These are phyloP conservation scores for Saccharomyces hybrid DNA, from an alignment of 1,139 yeast genomes.

Conservation along the genomic window DNA sequence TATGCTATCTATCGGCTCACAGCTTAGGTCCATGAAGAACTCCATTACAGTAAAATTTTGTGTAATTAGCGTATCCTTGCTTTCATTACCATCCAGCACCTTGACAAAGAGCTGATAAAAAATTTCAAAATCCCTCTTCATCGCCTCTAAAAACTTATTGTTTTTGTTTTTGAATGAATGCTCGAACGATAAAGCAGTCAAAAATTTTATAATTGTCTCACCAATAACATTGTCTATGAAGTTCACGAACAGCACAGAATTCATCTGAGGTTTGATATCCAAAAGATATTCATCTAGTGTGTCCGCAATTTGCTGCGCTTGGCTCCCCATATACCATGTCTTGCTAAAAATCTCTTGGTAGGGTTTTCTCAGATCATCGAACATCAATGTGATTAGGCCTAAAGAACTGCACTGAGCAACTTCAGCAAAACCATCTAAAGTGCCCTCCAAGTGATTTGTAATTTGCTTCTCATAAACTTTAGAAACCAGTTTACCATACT, in stretches of 20 bases:
- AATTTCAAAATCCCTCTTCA: slow-evolving; percentile 59
- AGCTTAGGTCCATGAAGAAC: slow-evolving; percentile 59
- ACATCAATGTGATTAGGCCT: slow-evolving; percentile 57
- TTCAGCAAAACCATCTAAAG: slow-evolving; percentile 68
- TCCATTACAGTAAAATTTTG: slow-evolving; percentile 61
- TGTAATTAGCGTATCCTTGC: slow-evolving; percentile 27
- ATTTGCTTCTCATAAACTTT: slow-evolving; percentile 53
- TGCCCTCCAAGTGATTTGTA: slow-evolving; percentile 49
- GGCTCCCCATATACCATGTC: slow-evolving; percentile 43
- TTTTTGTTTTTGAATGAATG: slow-evolving; percentile 34
- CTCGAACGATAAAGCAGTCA: slow-evolving; percentile 39
- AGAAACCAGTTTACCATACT: slow-evolving; percentile 59
- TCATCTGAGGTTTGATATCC: slow-evolving; percentile 47
- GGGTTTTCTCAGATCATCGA: slow-evolving; percentile 55
- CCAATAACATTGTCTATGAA: slow-evolving; percentile 46
- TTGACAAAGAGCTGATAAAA: slow-evolving; percentile 56
- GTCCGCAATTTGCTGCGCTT: slow-evolving; percentile 54
- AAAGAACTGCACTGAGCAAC: slow-evolving; percentile 63
- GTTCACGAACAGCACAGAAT: slow-evolving; percentile 44
- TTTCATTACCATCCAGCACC: slow-evolving; percentile 33
- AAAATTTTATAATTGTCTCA: slow-evolving; percentile 41
- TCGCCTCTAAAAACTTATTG: slow-evolving; percentile 45
- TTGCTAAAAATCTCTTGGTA: slow-evolving; percentile 43
- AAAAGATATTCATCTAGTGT: slow-evolving; percentile 68
- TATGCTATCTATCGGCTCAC: slow-evolving; percentile 44